phyloP scores from a whole-genome alignment of 768 basidiomycete genomes.

The Nidularia pulvinata region DNA sequence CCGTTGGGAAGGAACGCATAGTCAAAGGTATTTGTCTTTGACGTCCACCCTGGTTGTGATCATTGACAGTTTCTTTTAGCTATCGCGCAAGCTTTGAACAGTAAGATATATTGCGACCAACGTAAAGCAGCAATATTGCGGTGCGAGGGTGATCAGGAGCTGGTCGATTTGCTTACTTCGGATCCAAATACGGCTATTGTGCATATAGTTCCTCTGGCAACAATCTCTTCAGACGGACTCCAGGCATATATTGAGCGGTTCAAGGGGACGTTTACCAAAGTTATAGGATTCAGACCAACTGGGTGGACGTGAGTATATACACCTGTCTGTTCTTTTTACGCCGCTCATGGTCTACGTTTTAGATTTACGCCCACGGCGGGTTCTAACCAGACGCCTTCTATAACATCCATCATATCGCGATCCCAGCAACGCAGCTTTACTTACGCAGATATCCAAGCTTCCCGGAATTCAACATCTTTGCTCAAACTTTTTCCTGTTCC shows the following conservation, averaged over 20 bases:
- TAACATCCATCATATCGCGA: conserved; percentile 67
- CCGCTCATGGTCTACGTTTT: background rate
- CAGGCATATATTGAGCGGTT: conserved; percentile 76
- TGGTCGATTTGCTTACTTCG: conserved; percentile 74
- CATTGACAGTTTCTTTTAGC: conserved; percentile 39
- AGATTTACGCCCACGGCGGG: conserved; percentile 73
- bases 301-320: conserved; percentile 89
- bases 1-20: conserved; percentile 96
- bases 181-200: conserved; percentile 80
- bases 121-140: conserved; percentile 82
- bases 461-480: conserved; percentile 66
- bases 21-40: conserved; percentile 71
- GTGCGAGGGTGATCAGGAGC: conserved; percentile 83
- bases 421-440: conserved; percentile 72
- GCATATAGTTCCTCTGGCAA: conserved; percentile 80
- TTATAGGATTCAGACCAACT: conserved; percentile 88
- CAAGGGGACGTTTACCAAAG: conserved; percentile 66
- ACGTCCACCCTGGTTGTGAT: background rate
- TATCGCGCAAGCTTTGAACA: conserved; percentile 77
- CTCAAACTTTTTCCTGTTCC: conserved; percentile 82
- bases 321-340: background rate
- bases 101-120: conserved; percentile 88
- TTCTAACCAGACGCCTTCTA: conserved; percentile 57
- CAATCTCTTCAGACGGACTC: conserved; percentile 77
- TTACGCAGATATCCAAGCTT: conserved; percentile 62